Conservation (phyloP, 306 rosid species). For the Quercus glauca region DNA sequence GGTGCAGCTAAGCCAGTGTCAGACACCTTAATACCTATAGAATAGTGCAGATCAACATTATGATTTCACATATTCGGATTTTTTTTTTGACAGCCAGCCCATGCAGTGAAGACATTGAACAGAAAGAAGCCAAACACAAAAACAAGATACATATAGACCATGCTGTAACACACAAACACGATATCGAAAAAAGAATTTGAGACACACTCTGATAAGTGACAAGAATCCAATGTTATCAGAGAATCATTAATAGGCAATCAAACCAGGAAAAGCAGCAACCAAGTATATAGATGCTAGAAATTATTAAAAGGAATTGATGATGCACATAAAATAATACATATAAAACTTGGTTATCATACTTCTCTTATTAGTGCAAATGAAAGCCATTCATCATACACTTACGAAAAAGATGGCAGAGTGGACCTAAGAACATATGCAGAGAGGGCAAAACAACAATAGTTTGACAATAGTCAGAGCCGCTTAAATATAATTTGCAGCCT, state of each 20-base stretch:
- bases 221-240: background rate
- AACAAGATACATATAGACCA: background rate
- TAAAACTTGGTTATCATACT: too few species aligned
- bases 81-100: background rate
- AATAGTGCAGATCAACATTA: slow-evolving; percentile 12
- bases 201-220: background rate
- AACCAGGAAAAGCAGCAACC: background rate
- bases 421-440: too few species aligned
- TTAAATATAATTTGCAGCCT: too few species aligned
- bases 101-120: slow-evolving; percentile 5
- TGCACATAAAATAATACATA: too few species aligned
- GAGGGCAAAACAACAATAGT: too few species aligned
- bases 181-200: background rate
- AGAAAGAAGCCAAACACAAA: slow-evolving; percentile 10
- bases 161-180: background rate
- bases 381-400: too few species aligned
- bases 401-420: too few species aligned
- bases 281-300: background rate
- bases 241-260: background rate
- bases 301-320: too few species aligned
- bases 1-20: slow-evolving; percentile 99
- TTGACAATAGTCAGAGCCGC: too few species aligned
- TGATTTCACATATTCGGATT: slow-evolving; percentile 8
- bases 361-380: too few species aligned
- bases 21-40: slow-evolving; percentile 89